A percentile compares a stretch with the other conserved stretches of the same genome.
phyloP scores from a whole-genome alignment of 768 basidiomycete species.

The Cubamyces lactineus region DNA sequence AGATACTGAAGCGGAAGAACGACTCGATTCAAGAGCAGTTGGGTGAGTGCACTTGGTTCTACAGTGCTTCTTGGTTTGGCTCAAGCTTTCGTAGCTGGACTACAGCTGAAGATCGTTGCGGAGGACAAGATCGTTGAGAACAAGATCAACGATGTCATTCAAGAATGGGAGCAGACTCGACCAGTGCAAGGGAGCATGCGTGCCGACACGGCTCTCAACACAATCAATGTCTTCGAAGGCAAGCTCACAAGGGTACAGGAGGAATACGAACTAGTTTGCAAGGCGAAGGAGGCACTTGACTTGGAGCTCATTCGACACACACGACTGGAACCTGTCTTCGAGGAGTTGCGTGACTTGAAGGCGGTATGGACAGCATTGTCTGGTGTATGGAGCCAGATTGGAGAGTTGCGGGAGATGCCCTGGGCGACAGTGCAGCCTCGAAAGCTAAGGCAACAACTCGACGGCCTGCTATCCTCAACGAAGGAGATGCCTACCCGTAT shows the following conservation, averaged over 20 bases:
- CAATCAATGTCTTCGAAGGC: constrained; percentile 93
- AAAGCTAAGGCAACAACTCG: constrained; percentile 92
- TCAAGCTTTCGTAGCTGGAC: constrained; percentile 61
- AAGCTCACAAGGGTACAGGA: constrained; percentile 89
- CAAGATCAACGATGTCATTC: constrained; percentile 87
- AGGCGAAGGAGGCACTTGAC: constrained; percentile 96
- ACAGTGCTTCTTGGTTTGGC: neutral
- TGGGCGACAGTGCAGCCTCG: constrained; percentile 96
- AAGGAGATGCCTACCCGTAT: constrained; percentile 99
- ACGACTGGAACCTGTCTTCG: constrained; percentile 90
- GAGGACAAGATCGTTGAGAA: constrained; percentile 98
- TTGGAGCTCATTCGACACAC: constrained; percentile 89
- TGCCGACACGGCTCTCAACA: constrained; percentile 94
- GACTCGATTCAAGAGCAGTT: constrained; percentile 98
- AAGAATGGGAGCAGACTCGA: constrained; percentile 95
- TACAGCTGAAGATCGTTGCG: constrained; percentile 99
- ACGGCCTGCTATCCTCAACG: constrained; percentile 88
- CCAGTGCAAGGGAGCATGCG: constrained; percentile 97
- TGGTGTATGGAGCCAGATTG: constrained; percentile 93
- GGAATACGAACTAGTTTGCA: constrained; percentile 92
- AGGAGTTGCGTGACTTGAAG: constrained; percentile 94
- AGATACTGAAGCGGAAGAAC: constrained; percentile 97
- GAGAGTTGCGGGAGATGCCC: constrained; percentile 81
- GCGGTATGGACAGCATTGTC: constrained; percentile 99
- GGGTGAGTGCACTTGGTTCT: constrained; percentile 51